Evolutionary conservation across 768 basidiomycete species (phyloP), one percentile per base, ranked within the genome.

Genomic region (Collybia nuda): DNA sequence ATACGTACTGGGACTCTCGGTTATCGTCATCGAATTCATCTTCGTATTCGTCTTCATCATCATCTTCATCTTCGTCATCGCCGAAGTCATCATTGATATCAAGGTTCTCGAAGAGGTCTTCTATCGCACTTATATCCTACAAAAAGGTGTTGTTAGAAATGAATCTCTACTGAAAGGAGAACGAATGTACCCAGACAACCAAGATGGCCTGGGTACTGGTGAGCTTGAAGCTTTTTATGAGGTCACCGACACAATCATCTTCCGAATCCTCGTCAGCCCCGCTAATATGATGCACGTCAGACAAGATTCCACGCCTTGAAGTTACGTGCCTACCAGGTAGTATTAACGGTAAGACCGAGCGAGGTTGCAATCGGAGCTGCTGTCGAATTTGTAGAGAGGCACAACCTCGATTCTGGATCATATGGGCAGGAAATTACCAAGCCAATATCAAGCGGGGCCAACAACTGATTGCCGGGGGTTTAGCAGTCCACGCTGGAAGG

Each of bases 91-190:
- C 41, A n/a, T 50, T 50, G 17, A 54, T 40, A 28, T 54, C 54
- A 28, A 52, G 44, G 36, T 52, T 44, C 18, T 55, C 54, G 24
- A 51, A 55, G 18, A 55, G 26, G 17, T 28, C 44, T 18, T 55
- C 46, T 21, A 42, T 32, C 17, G 42, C 38, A 17, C 45, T 40
- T 19, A 18, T 37, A 17, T 51, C 45, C 54, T 52, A 44, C 14
- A 26, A 15, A 35, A 1, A 28, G 35, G 6, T n/a, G n/a, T 9
- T n/a, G 12, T 32, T n/a, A 39, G 37, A n/a, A n/a, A 15, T 17
- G 3, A 35, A 37, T n/a, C 15, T 15, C 18, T 17, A 21, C 9
- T 29, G 5, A 5, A 41, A 7, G 24, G 15, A 29, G 40, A 18
- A 14, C 28, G 23, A 11, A 26, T 48, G 28, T 24, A 52, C 54